Conservation (phyloP, 495 filamentous ascomycete genomes). For the Pseudomonodictys pantanalensis region DNA sequence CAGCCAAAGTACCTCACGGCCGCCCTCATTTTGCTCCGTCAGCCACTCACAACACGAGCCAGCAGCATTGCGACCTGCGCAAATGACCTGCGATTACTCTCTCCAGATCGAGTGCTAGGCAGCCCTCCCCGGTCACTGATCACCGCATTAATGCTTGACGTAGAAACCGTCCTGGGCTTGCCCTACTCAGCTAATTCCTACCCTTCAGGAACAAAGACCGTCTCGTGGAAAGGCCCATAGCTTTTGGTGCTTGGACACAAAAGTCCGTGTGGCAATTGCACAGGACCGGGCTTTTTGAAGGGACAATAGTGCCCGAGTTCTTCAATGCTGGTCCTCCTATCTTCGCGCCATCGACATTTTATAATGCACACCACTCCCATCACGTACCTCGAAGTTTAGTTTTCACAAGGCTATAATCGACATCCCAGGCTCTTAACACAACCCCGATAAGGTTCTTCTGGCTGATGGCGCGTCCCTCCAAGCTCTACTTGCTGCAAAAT, state of each 20-base stretch:
- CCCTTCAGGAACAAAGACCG: conserved; percentile 40
- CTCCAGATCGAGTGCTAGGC: conserved; percentile 35
- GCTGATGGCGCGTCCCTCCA: conserved; percentile 35
- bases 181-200: conserved; percentile 37
- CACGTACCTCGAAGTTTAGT: conserved; percentile 30
- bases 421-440: conserved; percentile 28
- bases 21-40: conserved; percentile 33
- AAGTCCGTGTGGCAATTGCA: conserved; percentile 40
- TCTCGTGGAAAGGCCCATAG: conserved; percentile 36
- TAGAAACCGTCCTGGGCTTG: conserved; percentile 39
- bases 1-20: conserved; percentile 21
- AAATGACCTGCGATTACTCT: conserved; percentile 36
- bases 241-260: conserved; percentile 32
- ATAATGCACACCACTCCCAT: conserved; percentile 36
- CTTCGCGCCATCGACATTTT: conserved; percentile 32
- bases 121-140: conserved; percentile 34
- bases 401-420: conserved; percentile 33
- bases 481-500: conserved; percentile 35
- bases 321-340: conserved; percentile 35
- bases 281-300: conserved; percentile 33
- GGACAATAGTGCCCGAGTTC: conserved; percentile 29
- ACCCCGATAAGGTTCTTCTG: conserved; percentile 29
- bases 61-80: conserved; percentile 31
- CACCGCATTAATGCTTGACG: conserved; percentile 42
- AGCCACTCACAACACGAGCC: conserved; percentile 36